These are phyloP conservation scores for Butyriboletus loyo DNA, from an alignment of 768 basidiomycete species.

Conservation along the genomic window DNA sequence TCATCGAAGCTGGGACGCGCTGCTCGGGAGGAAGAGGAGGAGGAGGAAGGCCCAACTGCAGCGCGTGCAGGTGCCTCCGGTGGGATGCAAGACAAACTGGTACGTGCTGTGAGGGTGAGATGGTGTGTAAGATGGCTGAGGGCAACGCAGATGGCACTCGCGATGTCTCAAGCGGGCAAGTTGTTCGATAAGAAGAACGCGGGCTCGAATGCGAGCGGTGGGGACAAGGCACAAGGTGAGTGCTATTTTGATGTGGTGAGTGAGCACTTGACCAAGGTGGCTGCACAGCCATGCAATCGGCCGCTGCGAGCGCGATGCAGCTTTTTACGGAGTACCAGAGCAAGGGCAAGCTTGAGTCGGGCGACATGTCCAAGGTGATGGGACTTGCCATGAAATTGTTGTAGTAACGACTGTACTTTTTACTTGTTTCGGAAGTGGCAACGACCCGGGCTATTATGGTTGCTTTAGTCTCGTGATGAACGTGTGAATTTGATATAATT, in stretches of 20 bases:
- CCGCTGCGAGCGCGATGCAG: slow-evolving; percentile 31
- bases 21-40: neutral
- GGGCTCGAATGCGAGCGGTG: slow-evolving; percentile 10
- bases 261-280: neutral
- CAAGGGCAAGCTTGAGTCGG: slow-evolving; percentile 26
- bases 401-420: neutral
- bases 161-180: slow-evolving; percentile 33
- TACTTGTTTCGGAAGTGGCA: neutral
- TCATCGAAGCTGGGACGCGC: slow-evolving; percentile 1
- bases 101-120: slow-evolving; percentile 6
- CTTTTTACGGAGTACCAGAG: slow-evolving; percentile 23
- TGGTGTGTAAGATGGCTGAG: neutral
- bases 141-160: slow-evolving; percentile 21
- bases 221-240: slow-evolving; percentile 29
- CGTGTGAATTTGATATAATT: slow-evolving; percentile 14
- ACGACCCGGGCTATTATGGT: neutral
- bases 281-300: slow-evolving; percentile 30
- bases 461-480: neutral
- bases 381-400: slow-evolving; percentile 24
- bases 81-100: slow-evolving; percentile 31
- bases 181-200: slow-evolving; percentile 33
- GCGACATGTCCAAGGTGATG: slow-evolving; percentile 29
- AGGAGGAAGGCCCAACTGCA: slow-evolving; percentile 8
- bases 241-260: neutral
- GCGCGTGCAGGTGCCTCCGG: slow-evolving; percentile 6